Evolutionary conservation across 140 eudicot species (phyloP), one percentile per base, ranked within the genome.

Genomic region (Senecio squalidus): DNA sequence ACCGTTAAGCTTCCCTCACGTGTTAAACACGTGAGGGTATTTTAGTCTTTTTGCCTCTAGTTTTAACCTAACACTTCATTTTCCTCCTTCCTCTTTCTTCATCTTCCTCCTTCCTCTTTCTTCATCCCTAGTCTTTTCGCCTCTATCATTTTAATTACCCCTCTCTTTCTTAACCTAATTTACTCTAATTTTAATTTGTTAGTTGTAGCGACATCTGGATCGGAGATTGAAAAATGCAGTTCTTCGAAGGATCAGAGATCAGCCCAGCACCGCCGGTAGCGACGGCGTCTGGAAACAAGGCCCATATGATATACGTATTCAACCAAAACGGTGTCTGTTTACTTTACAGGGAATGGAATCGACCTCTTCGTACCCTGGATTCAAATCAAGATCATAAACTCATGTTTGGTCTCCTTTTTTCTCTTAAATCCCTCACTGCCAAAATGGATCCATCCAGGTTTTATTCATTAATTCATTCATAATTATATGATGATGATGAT

Each of bases 391-490:
- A 92, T 62, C 92, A 92, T 60, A 92, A 92, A 76, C 95, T 86
- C 72, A 92, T 92, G 98, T 92, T 92, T 38, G 98, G 98, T 44
- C 84, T 92, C 31, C 96, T 92, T 50, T 91, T 91, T 62, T 91
- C 98, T 30, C 94, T 91, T 34, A 91, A 91, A 73, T 91, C 98
- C 60, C 69, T 91, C 14, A 86, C 98, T 18, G 86, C 98, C 43
- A 91, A 91, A 68, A 91, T 91, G 98, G 98, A 91, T 77, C 98
- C 98, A 26, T 75, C 84, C 56, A 78, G 98, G 98, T 86, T 53
- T 22, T 49, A 15, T 23, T 3, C 23, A 3, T 29, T 27, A 24
- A 49, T 49, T n/a, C n/a, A n/a, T n/a, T n/a, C n/a, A n/a, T n/a
- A n/a, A n/a, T n/a, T n/a, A n/a, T n/a, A n/a, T n/a, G n/a, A n/a